Conservation (phyloP, 1,139 yeast genomes). For the Saccharomyces hybrid region DNA sequence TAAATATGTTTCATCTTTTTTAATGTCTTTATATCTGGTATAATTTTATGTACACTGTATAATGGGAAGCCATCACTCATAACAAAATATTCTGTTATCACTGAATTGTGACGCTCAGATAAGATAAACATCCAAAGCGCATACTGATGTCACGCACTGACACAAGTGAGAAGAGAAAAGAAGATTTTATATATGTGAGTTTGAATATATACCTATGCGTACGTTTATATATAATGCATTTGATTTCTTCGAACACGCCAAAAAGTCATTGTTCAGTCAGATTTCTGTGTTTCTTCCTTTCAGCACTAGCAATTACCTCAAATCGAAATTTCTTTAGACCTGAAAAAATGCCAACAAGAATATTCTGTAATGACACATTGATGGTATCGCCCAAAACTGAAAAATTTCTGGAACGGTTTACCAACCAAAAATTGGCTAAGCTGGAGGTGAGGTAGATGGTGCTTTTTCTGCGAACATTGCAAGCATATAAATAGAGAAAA, state of each 20-base stretch:
- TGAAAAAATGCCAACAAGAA: background rate
- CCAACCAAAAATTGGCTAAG: background rate
- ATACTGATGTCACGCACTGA: too few species aligned
- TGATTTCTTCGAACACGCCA: slow-evolving; percentile 70
- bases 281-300: slow-evolving; percentile 46
- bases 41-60: slow-evolving; percentile 6
- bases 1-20: slow-evolving; percentile 2
- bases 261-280: slow-evolving; percentile 65
- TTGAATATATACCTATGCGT: background rate
- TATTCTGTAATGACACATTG: background rate
- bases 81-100: background rate
- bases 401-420: slow-evolving; percentile 41
- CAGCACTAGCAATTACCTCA: slow-evolving; percentile 43
- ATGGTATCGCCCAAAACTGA: slow-evolving; percentile 42
- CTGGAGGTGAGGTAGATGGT: background rate
- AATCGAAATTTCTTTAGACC: background rate
- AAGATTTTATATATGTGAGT: background rate
- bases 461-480: background rate
- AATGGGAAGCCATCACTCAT: slow-evolving; percentile 2
- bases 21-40: slow-evolving; percentile 4
- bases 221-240: background rate
- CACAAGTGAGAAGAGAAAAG: background rate
- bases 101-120: background rate
- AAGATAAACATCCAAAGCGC: background rate
- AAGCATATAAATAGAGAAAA: background rate